Evolutionary conservation across 768 basidiomycete species (phyloP).

Genomic region (Cystofilobasidium bisporidii): DNA sequence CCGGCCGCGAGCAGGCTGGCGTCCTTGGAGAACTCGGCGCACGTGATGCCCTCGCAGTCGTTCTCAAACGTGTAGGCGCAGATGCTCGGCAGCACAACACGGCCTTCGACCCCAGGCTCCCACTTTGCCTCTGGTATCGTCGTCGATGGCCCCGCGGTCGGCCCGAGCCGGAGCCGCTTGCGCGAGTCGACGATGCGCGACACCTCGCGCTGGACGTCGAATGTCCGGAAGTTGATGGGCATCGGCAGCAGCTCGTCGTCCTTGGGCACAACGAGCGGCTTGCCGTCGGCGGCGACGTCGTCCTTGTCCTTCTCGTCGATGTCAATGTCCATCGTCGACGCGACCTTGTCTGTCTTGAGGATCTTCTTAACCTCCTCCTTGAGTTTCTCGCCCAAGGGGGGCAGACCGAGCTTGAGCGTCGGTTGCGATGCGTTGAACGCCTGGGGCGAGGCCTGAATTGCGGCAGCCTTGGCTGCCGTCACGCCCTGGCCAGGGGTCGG

Average conservation of each 20-base stretch:
- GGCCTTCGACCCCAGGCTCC: conserved; percentile 18
- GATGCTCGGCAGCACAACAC: conserved; percentile 70
- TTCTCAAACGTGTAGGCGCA: conserved; percentile 94
- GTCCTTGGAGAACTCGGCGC: conserved; percentile 80
- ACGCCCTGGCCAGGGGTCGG: conserved; percentile 39
- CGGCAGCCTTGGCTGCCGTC: neutral
- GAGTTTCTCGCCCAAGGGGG: conserved; percentile 68
- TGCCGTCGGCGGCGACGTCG: conserved; percentile 43
- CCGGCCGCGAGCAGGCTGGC: conserved; percentile 87
- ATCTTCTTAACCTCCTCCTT: conserved; percentile 68
- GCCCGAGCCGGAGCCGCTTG: conserved; percentile 84
- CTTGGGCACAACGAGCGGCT: conserved; percentile 47
- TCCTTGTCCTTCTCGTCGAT: neutral
- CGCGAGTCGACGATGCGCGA: conserved; percentile 77
- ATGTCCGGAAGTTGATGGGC: conserved; percentile 68
- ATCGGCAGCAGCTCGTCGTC: conserved; percentile 67
- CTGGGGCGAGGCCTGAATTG: conserved; percentile 48
- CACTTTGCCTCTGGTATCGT: neutral
- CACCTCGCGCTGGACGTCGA: conserved; percentile 86
- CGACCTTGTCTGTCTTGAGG: conserved; percentile 43
- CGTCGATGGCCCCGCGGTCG: conserved; percentile 39
- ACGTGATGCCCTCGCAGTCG: conserved; percentile 79
- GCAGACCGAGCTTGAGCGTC: conserved; percentile 73
- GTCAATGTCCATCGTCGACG: conserved; percentile 18
- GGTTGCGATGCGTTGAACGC: conserved; percentile 63